Evolutionary conservation across 2,329 filamentous ascomycete species (phyloP), one percentile per base, ranked within the genome.

Genomic region (Talaromyces funiculosus): DNA sequence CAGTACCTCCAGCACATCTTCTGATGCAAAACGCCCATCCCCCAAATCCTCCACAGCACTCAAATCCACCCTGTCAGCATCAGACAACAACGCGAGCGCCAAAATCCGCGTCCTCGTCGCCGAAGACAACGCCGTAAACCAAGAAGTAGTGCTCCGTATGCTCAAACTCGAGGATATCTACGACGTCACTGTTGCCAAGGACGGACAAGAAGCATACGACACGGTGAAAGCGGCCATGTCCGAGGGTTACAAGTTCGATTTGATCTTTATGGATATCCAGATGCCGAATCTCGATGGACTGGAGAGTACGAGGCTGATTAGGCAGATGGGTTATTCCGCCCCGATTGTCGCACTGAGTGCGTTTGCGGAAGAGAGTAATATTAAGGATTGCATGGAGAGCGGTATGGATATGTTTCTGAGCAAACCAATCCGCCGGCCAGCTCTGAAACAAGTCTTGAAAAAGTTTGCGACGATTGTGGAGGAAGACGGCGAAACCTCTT

Each of bases 251-350:
- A 83, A 83, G 2, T 96, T 93, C 71, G 90, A 96, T 66, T 81
- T 97, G 26, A 93, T 97, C 64, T 94, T 96, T 70, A 97, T 96
- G 92, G 92, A 97, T 68, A 88, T 96, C 7, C 90, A 85, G 75
- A 97, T 97, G 92, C 92, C 92, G 3, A 95, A 94, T 64, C 82
- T 97, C 14, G 92, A 96, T 69, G 92, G 92, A 1, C 78, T 97
- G 24, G 88, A 96, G 71, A 92, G 89, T 51, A 96, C 92, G 0
- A 84, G 88, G 9, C 79, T 95, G 35, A 96, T 97, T 67, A 85
- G 92, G 6, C 81, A 91, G 71, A 89, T 93, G 79, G 92, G 92
- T 1, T 97, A 94, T 75, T 86, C 84, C 10, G 89, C 89, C 1
- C 92, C 92, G 0, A 96, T 97, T 63, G 91, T 97, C 14, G 92